Base-by-base conservation (phyloP, 371 early-diverging fungal species). In the Encephalitozoon intestinalis region DNA sequence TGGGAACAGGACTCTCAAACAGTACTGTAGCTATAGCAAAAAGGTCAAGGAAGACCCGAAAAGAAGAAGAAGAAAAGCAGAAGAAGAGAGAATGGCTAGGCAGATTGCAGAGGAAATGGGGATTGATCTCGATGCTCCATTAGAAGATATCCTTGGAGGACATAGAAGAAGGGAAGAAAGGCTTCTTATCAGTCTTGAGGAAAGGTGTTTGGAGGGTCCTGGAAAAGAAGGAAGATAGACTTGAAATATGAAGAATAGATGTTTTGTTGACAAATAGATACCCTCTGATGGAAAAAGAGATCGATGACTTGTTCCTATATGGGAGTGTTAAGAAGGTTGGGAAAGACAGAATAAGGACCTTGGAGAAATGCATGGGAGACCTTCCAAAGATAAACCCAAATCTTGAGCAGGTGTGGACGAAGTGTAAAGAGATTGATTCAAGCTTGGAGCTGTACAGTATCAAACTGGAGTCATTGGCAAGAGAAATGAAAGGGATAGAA, bases 401-500 rank as follows among this genome's bases (percentile, higher is more conserved):
- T 63, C 23, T 71, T 6, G 9, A 58, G 28, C 25, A 75, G 4
- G 53, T 79, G 12, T 18, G 43, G 26, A 40, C 43, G 21, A 44
- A 79, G 31, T 65, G 75, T 23, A 40, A 40, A 9, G n/a, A 6
- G n/a, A 46, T 75, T 18, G 31, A 64, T 30, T 23, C 31, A 28
- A 51, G 53, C 31, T 67, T 68, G 46, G 41, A 49, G 18, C 34
- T 80, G 31, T 76, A 80, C 41, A 37, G 63, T 50, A 69, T 80
- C 50, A 80, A 77, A 30, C 63, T 80, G 15, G 69, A 70, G 15
- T 37, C 63, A 41, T 37, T 80, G 1, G 67, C 77, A 31, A 70
- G 67, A 5, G 80, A 80, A 30, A 39, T 80, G 37, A 58, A 73
- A 9, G 53, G 39, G n/a, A 76, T 80, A 26, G 78, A 80, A 43